Conservation (phyloP, 2,329 filamentous ascomycete species). For the Leptographium lundbergii region DNA sequence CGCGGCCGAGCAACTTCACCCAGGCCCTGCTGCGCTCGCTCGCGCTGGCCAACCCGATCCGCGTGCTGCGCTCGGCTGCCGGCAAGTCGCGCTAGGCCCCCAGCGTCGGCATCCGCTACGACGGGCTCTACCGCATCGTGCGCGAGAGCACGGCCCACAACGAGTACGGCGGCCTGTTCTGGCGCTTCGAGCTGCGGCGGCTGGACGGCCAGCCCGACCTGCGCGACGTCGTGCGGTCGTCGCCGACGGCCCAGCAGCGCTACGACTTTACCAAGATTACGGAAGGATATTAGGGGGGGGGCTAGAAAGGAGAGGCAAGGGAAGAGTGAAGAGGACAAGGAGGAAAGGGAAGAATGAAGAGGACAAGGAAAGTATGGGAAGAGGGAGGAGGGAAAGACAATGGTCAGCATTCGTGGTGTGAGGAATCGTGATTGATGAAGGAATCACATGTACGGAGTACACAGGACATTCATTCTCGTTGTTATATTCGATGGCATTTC, state of each 20-base stretch:
- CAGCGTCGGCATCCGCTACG: slow-evolving; percentile 20
- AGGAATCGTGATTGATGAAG: too few species aligned
- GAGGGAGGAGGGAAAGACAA: too few species aligned
- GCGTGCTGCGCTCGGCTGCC: slow-evolving; percentile 18
- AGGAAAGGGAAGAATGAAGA: too few species aligned
- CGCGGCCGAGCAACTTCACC: slow-evolving; percentile 7
- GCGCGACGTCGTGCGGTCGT: slow-evolving; percentile 3
- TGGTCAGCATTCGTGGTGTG: too few species aligned
- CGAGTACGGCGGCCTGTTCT: slow-evolving; percentile 7
- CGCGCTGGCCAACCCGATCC: slow-evolving; percentile 10
- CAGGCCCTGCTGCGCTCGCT: slow-evolving; percentile 13
- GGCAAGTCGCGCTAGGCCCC: slow-evolving; percentile 10
- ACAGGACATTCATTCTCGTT: too few species aligned
- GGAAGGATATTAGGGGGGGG: slow-evolving; percentile 11
- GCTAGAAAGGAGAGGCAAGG: too few species aligned
- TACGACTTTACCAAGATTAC: slow-evolving; percentile 8
- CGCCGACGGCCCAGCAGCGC: slow-evolving; percentile 9
- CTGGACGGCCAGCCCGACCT: slow-evolving; percentile 11
- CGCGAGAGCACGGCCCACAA: slow-evolving; percentile 4
- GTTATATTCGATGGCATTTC: too few species aligned
- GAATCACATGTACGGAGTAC: too few species aligned
- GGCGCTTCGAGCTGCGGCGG: slow-evolving; percentile 14
- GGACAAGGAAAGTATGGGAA: too few species aligned
- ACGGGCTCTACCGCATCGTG: slow-evolving; percentile 21
- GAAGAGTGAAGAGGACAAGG: background rate